Base-by-base conservation (phyloP, 495 filamentous ascomycete genomes). In the Viridothelium virens region DNA sequence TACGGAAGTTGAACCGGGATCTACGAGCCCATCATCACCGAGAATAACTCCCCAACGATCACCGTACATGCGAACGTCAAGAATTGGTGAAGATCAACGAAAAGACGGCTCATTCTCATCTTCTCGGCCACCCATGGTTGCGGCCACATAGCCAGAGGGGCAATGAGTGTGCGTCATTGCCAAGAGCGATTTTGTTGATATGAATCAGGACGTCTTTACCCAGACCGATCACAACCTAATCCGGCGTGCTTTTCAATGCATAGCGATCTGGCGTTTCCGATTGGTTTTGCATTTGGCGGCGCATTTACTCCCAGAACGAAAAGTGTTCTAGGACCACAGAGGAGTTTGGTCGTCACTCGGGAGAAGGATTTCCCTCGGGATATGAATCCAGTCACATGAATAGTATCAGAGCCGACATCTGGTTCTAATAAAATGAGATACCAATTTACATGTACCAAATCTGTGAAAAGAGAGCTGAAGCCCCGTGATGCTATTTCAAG, bases 11-110 rank as follows among this genome's bases (percentile, higher is more conserved):
- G 18, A 59, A 31, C 31, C 65, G 10, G n/a, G 7, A n/a, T 2
- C 36, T 9, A 38, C 31, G 33, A 25, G 25, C 25, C 47, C 46
- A 10, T 37, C 50, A 38, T 6, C 48, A 39, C 18, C 64, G 37
- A 36, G 48, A 16, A 37, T 39, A 2, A 61, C 31, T 7, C 53
- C 53, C 7, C 53, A 11, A 31, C 53, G 36, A 36, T 31, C 18
- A n/a, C 53, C 11, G 53, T 31, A 59, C 25, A 59, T 62, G 65
- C 65, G 65, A 2, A 61, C 65, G 56, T 39, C 56, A 11, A 64
- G 59, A 53, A 34, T 10, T 14, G 53, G 31, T 59, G 25, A 59
- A 7, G 6, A 33, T 18, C 53, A 36, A 7, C 18, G 31, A 31
- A 36, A 36, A 33, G 53, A 59, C 18, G n/a, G 25, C 53, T 59